A percentile compares a stretch with the other conserved stretches of the same genome.
Conservation (phyloP, 129 eudicot species). For the Arctium lappa region DNA sequence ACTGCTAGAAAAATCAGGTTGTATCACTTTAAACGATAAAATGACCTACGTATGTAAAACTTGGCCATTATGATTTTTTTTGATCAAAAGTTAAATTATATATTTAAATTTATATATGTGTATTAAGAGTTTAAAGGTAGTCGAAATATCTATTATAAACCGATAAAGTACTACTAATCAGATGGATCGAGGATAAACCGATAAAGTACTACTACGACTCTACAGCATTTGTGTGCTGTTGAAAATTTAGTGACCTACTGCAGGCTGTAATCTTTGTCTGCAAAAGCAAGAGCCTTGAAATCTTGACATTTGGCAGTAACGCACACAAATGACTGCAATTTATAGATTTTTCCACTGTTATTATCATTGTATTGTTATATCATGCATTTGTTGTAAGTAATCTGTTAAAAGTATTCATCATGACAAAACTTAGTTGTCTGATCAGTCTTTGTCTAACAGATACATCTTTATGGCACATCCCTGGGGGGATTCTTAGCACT, state of each 20-base stretch:
- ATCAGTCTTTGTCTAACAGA: slow-evolving; percentile 39
- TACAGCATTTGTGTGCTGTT: background rate
- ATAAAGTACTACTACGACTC: too few relatives aligned
- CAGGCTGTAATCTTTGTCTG: background rate
- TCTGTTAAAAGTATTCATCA: slow-evolving; percentile 10
- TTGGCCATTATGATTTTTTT: too few relatives aligned
- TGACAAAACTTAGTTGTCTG: background rate
- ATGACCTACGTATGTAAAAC: background rate
- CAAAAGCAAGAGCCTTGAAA: background rate
- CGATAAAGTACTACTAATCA: too few relatives aligned
- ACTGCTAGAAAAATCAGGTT: too few relatives aligned
- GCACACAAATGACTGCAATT: background rate
- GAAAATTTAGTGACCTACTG: background rate
- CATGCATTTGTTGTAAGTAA: background rate
- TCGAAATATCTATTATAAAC: too few relatives aligned
- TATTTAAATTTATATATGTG: background rate
- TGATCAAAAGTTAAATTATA: background rate
- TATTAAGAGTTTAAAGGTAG: too few relatives aligned
- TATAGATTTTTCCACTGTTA: background rate
- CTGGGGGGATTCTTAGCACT: slow-evolving; percentile 98
- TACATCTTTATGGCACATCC: slow-evolving; percentile 94
- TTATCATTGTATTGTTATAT: background rate
- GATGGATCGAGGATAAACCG: too few relatives aligned
- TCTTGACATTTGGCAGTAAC: background rate
- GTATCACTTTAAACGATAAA: background rate